A percentile compares a stretch with the other conserved stretches of the same genome.
phyloP scores from a whole-genome alignment of 495 filamentous ascomycete genomes.

The Platismatia glauca region DNA sequence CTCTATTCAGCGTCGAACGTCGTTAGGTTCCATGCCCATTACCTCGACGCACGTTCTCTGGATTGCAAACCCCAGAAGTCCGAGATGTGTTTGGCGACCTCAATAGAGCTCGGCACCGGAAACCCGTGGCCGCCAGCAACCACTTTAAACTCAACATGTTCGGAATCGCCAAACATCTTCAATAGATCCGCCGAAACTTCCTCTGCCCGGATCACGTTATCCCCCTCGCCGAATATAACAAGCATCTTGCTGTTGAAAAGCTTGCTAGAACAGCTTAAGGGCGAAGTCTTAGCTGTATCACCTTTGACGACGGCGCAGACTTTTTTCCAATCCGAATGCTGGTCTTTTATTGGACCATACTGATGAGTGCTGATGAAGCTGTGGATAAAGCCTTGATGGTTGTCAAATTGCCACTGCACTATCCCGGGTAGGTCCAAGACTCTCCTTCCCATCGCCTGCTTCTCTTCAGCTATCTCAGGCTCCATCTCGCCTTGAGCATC shows the following conservation, averaged over 20 bases:
- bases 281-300: neutral
- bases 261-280: neutral
- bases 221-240: conserved; percentile 39
- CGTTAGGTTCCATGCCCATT: no score
- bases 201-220: conserved; percentile 40
- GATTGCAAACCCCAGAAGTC: conserved; percentile 29
- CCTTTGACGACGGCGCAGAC: conserved; percentile 31
- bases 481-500: neutral
- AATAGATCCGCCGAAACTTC: conserved; percentile 39
- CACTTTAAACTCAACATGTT: conserved; percentile 34
- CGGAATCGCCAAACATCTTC: conserved; percentile 32
- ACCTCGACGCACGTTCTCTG: neutral
- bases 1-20: no score
- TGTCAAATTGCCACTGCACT: conserved; percentile 47
- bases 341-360: conserved; percentile 47
- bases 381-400: conserved; percentile 46
- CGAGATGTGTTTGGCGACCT: conserved; percentile 35
- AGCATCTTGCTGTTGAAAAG: conserved; percentile 32
- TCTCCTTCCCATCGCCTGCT: conserved; percentile 24
- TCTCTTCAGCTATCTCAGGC: conserved; percentile 27
- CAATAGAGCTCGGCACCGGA: conserved; percentile 34
- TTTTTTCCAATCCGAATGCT: conserved; percentile 40
- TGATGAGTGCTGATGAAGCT: conserved; percentile 48
- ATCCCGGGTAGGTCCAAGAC: conserved; percentile 32
- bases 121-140: conserved; percentile 45